Evolutionary conservation across 129 eudicot species (phyloP), one percentile per base, ranked within the genome.

Genomic region (Tanacetum coccineum): DNA sequence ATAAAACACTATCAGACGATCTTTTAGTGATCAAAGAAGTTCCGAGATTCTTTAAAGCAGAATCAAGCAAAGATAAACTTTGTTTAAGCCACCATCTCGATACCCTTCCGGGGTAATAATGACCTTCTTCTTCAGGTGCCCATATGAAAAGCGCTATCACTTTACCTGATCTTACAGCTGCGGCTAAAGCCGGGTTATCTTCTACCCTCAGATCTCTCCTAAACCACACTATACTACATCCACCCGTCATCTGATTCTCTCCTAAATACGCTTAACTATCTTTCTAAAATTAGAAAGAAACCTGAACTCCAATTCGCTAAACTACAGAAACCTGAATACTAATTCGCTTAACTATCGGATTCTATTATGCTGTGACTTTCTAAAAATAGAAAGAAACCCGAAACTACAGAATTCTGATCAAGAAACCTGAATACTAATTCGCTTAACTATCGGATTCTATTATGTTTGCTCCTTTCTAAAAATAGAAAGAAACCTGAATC

Each of bases 81-180:
- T 94, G 95, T 70, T 94, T 94, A 7, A 94, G 90, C 99, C 99
- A 89, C 97, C 97, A 94, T 71, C 99, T 82, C 11, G 99, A 94
- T 2, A 94, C 99, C 72, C 97, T 89, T 10, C 99, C 99, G 10
- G 99, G 97, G 53, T 82, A 83, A 74, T 74, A 94, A 66, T 81
- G 93, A 6, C 97, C 97, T 74, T 94, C 99, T 78, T 94, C 99
- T 57, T 94, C 97, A 64, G 99, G 99, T 62, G 97, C 92, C 95
- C 95, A 94, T 70, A 94, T 75, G 67, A 79, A 94, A 0, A 89
- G 76, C 48, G 95, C 78, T 61, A 93, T 65, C 30, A 93, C 96
- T 68, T 91, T 84, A 14, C 99, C 99, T 56, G 96, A 79, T 66
- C 99, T 82, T 8, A 87, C 96, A 10, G 82, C 99, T 6, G 99